These are phyloP conservation scores for Talaromyces sp. DNA, from an alignment of 2,329 filamentous ascomycete genomes.

Conservation along the genomic window DNA sequence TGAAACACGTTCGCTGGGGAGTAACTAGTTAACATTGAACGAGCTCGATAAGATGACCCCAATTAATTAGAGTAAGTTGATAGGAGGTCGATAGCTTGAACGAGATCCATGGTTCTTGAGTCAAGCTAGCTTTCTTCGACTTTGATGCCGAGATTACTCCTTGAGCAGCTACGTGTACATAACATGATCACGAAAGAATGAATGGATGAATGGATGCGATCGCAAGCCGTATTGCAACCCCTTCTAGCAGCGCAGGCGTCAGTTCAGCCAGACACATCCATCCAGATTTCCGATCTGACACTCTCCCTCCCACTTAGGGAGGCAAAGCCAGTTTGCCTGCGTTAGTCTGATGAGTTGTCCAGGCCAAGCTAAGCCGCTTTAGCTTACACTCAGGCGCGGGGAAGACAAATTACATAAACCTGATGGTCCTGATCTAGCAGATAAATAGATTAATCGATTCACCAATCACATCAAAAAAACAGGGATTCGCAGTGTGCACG, in stretches of 20 bases:
- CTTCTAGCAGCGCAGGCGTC: neutral
- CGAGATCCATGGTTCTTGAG: neutral
- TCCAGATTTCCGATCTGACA: neutral
- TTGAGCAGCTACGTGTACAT: neutral
- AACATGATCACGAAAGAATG: neutral
- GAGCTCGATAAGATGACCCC: neutral
- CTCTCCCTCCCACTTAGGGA: neutral
- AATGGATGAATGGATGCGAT: neutral
- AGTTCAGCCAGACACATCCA: neutral
- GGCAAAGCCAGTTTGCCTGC: neutral
- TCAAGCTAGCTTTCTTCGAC: neutral
- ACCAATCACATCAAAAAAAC: neutral
- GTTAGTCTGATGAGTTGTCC: conserved; percentile 2
- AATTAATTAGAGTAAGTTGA: neutral
- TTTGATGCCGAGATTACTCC: neutral
- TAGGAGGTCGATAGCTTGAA: neutral
- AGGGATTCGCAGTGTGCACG: neutral
- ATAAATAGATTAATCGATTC: neutral
- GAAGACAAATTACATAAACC: neutral
- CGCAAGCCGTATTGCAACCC: neutral
- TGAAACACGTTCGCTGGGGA: neutral
- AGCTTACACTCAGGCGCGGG: neutral
- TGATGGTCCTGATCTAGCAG: neutral
- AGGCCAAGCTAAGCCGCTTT: neutral
- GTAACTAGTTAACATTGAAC: neutral